Base-by-base conservation (phyloP, 441 rosid species). In the Omphalea diandra region DNA sequence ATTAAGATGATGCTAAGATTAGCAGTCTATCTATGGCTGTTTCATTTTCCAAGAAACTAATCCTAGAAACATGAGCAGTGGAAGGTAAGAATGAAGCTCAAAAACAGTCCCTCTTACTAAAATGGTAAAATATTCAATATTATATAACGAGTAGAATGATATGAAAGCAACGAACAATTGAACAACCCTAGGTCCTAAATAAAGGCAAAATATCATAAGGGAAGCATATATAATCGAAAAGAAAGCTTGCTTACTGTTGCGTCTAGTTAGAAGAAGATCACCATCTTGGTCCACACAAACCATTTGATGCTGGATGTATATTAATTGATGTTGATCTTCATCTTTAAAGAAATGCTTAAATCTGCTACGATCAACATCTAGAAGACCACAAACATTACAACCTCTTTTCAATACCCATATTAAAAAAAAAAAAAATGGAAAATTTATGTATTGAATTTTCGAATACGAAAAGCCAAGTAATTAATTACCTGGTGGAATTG, bases 221-320 rank as follows among this genome's bases (percentile, higher is more conserved):
- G n/a, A n/a, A n/a, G n/a, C n/a, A n/a, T n/a, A n/a, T n/a, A n/a
- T n/a, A n/a, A n/a, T n/a, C n/a, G n/a, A n/a, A n/a, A n/a, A n/a
- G n/a, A n/a, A n/a, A n/a, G n/a, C n/a, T n/a, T n/a, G n/a, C 88
- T 79, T 72, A 87, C 91, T 15, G 50, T 76, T 60, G 62, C 97
- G 88, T 79, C 97, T 82, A 46, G 91, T 81, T 10, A 91, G 73
- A 56, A 90, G 76, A 75, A 91, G 97, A 68, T 94, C 98, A 26
- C 97, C 98, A 75, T 91, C 98, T 80, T 84, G 80, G 58, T 91
- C 98, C 60, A 87, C 50, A 43, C 40, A 31, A n/a, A 84, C 47
- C 26, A 35, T 68, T 59, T 66, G 79, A 27, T 44, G 73, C 50
- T n/a, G n/a, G n/a, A n/a, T n/a, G n/a, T n/a, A n/a, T n/a, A n/a